A percentile compares a stretch with the other conserved stretches of the same genome.
These are phyloP conservation scores for Bothriochloa decipiens DNA, from an alignment of 176 grass and related monocot genomes.

Conservation along the genomic window DNA sequence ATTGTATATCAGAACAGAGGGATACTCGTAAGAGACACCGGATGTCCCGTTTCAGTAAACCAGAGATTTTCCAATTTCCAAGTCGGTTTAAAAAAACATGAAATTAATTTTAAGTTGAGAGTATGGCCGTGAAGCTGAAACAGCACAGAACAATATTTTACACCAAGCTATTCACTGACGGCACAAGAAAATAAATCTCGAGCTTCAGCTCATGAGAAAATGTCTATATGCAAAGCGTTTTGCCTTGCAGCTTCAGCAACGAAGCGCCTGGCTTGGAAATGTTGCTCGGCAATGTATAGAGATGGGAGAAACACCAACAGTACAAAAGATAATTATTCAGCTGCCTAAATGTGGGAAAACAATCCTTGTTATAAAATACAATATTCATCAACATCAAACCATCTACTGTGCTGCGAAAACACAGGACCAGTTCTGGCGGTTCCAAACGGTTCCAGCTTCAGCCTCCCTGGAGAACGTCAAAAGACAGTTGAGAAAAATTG, in stretches of 20 bases:
- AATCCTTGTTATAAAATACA: slow-evolving; percentile 24
- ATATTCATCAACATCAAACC: slow-evolving; percentile 33
- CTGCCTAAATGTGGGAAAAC: slow-evolving; percentile 32
- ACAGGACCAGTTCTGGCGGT: slow-evolving; percentile 23
- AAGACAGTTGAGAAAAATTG: slow-evolving; percentile 29
- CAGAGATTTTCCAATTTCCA: not conserved
- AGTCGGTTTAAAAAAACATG: not conserved
- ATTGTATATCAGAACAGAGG: too few species aligned
- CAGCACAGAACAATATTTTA: too few species aligned
- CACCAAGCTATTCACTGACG: too few species aligned
- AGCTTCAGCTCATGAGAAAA: too few species aligned
- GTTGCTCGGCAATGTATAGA: slow-evolving; percentile 7
- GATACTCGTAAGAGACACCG: not conserved
- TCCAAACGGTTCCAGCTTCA: slow-evolving; percentile 29
- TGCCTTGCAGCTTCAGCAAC: not conserved
- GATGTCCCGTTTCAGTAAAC: not conserved
- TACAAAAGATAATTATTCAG: slow-evolving; percentile 44
- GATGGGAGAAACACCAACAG: slow-evolving; percentile 10
- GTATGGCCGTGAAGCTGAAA: too few species aligned
- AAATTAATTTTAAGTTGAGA: too few species aligned
- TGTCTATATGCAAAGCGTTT: too few species aligned
- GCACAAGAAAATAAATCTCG: too few species aligned
- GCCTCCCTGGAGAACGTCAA: slow-evolving; percentile 35
- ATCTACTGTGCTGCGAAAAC: slow-evolving; percentile 33
- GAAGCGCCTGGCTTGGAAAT: not conserved